Conservation (phyloP, 177 flowering plant genomes). For the Vitis hybrid region DNA sequence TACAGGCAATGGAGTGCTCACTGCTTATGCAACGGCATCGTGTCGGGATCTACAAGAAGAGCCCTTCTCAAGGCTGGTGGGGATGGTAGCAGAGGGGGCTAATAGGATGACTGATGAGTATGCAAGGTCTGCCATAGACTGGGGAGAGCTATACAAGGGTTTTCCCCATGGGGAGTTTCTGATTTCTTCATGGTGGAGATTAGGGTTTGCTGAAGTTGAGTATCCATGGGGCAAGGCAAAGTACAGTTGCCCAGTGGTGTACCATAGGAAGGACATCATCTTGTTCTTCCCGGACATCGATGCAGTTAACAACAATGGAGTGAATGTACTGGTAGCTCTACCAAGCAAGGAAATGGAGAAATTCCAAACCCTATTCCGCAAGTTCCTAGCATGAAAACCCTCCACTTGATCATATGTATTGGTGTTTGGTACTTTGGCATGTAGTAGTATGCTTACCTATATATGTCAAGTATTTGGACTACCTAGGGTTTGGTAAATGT, state of each 20-base stretch:
- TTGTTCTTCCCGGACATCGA: slow-evolving; percentile 56
- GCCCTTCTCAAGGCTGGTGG: slow-evolving; percentile 42
- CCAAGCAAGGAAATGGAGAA: slow-evolving; percentile 51
- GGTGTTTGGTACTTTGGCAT: too few species aligned
- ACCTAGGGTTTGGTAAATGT: too few species aligned
- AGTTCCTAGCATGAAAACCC: slow-evolving; percentile 21
- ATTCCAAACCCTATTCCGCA: slow-evolving; percentile 43
- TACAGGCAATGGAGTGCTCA: slow-evolving; percentile 64
- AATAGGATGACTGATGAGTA: slow-evolving; percentile 61
- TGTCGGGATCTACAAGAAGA: slow-evolving; percentile 39
- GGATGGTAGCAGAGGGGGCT: slow-evolving; percentile 55
- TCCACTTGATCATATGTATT: background rate
- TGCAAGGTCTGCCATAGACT: slow-evolving; percentile 64
- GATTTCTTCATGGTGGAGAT: slow-evolving; percentile 74
- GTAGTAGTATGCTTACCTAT: background rate
- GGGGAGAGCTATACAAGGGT: slow-evolving; percentile 64
- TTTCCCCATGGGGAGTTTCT: slow-evolving; percentile 65
- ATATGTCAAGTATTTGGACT: background rate
- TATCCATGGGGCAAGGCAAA: slow-evolving; percentile 76
- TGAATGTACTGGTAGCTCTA: slow-evolving; percentile 57
- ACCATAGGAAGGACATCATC: slow-evolving; percentile 52
- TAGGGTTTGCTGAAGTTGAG: slow-evolving; percentile 59
- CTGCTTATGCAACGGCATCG: slow-evolving; percentile 47
- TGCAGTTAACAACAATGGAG: slow-evolving; percentile 24
- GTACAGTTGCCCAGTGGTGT: slow-evolving; percentile 65